Conservation (phyloP, 345 rosid genomes). For the Populus davidiana region DNA sequence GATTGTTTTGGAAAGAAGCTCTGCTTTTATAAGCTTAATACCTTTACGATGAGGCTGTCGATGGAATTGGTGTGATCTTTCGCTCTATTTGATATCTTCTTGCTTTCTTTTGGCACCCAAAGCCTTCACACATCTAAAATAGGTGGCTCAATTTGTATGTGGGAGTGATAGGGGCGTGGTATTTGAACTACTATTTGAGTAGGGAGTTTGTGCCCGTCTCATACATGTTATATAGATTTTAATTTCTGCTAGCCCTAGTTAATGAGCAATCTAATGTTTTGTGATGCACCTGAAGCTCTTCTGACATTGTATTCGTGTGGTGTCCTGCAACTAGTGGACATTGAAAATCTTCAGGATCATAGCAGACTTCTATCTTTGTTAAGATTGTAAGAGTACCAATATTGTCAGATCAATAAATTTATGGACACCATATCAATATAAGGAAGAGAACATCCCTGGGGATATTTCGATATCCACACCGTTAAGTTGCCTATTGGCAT, state of each 20-base stretch:
- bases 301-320: not conserved
- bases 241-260: not conserved
- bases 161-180: not conserved
- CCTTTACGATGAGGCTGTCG: not conserved
- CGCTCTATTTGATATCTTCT: not conserved
- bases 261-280: not conserved
- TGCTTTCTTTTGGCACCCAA: not conserved
- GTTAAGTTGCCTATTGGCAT: not conserved
- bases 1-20: not conserved
- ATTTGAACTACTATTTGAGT: not conserved
- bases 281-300: not conserved
- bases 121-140: not conserved
- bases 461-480: not conserved
- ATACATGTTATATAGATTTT: not conserved
- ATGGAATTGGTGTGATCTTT: not conserved
- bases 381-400: not conserved
- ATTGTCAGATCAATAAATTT: not conserved
- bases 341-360: not conserved
- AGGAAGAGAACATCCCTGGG: not conserved
- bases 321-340: not conserved
- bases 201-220: not conserved
- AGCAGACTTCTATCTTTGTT: not conserved
- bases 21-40: not conserved
- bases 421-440: not conserved
- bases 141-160: not conserved